phyloP scores from a whole-genome alignment of 805 yeast species.

The Phaffomyces opuntiae region DNA sequence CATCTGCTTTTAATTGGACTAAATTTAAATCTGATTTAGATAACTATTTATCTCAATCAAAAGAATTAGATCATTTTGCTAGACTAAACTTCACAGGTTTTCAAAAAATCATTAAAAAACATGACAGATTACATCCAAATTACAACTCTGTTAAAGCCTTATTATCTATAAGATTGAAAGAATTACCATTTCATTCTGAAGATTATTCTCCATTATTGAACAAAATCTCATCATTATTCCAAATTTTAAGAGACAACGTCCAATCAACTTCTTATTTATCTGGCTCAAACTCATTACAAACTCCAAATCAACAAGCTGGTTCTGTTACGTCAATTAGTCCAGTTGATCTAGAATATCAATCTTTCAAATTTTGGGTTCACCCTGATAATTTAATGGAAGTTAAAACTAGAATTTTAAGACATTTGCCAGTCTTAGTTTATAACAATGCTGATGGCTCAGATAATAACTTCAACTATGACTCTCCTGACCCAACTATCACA shows the following conservation, averaged over 20 bases:
- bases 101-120: slow-evolving; percentile 90
- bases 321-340: slow-evolving; percentile 10
- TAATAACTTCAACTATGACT: slow-evolving; percentile 25
- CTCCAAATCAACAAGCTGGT: slow-evolving; percentile 23
- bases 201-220: slow-evolving; percentile 88
- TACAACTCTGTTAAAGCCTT: slow-evolving; percentile 83
- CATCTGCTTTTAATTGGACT: slow-evolving; percentile 43
- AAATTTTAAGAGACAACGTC: slow-evolving; percentile 71
- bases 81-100: slow-evolving; percentile 93
- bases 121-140: slow-evolving; percentile 81
- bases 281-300: slow-evolving; percentile 17
- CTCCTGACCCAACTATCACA: slow-evolving; percentile 75
- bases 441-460: slow-evolving; percentile 31
- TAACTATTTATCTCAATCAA: slow-evolving; percentile 63
- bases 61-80: slow-evolving; percentile 83
- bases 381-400: slow-evolving; percentile 97
- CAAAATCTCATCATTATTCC: slow-evolving; percentile 74
- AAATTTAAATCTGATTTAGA: slow-evolving; percentile 66
- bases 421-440: slow-evolving; percentile 85
- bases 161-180: slow-evolving; percentile 78
- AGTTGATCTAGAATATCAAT: slow-evolving; percentile 38
- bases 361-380: slow-evolving; percentile 92
- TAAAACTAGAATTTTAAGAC: slow-evolving; percentile 89
- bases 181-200: slow-evolving; percentile 87
- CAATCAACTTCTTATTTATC: slow-evolving; percentile 25